phyloP scores from a whole-genome alignment of 2,329 filamentous ascomycete genomes.

The Ophidiomyces ophidiicola region DNA sequence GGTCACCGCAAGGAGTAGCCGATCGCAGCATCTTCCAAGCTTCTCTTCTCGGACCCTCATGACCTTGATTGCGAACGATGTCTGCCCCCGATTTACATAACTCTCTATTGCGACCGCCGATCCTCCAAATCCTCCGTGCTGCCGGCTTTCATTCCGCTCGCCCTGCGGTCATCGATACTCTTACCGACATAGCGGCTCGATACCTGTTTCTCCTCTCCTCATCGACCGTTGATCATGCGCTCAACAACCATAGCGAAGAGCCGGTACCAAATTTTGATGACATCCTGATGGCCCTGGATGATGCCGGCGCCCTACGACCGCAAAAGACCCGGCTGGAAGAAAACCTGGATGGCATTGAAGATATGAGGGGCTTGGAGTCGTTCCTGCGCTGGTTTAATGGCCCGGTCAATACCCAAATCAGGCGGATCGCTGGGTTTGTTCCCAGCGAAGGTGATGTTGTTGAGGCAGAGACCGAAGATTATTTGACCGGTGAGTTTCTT shows the following conservation, averaged over 20 bases:
- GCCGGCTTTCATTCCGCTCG: slow-evolving; percentile 77
- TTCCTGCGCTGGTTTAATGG: slow-evolving; percentile 73
- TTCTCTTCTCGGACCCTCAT: background rate
- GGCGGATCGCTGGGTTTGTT: slow-evolving; percentile 64
- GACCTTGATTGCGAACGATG: slow-evolving; percentile 8
- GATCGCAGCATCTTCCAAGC: background rate
- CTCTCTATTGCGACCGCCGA: slow-evolving; percentile 69
- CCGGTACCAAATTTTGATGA: slow-evolving; percentile 58
- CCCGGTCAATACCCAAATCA: slow-evolving; percentile 63
- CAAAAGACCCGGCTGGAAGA: slow-evolving; percentile 57
- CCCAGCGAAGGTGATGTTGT: slow-evolving; percentile 42
- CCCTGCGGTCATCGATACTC: slow-evolving; percentile 68
- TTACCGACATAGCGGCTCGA: slow-evolving; percentile 75
- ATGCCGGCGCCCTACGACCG: slow-evolving; percentile 62
- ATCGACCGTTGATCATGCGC: slow-evolving; percentile 58
- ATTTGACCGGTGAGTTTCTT: slow-evolving; percentile 47
- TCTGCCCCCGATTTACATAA: slow-evolving; percentile 46
- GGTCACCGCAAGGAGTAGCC: background rate
- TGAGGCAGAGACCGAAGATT: slow-evolving; percentile 47
- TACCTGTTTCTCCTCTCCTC: slow-evolving; percentile 67
- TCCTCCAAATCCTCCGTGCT: slow-evolving; percentile 83
- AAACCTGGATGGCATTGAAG: slow-evolving; percentile 57
- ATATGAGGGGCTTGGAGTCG: slow-evolving; percentile 61
- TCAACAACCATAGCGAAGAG: slow-evolving; percentile 53
- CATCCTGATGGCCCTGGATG: slow-evolving; percentile 72